phyloP scores from a whole-genome alignment of 352 stramenopile species.

The Phytophthora capsici region DNA sequence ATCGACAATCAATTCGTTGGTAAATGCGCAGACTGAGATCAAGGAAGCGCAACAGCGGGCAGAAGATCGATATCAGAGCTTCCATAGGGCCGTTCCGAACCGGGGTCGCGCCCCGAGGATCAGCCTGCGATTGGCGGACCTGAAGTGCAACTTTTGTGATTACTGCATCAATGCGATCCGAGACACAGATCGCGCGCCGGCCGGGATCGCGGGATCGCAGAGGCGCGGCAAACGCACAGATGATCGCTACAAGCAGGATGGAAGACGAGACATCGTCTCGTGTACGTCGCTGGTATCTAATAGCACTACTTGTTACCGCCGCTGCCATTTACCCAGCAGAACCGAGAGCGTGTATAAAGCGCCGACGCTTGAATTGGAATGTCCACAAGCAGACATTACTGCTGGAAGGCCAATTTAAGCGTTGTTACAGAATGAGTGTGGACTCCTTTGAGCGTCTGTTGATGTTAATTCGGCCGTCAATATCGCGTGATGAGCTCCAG shows the following conservation, averaged over 20 bases:
- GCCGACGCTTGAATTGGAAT: not conserved
- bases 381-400: slow-evolving; percentile 1
- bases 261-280: too few species aligned
- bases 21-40: too few species aligned
- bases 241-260: too few species aligned
- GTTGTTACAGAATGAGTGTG: slow-evolving; percentile 10
- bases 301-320: too few species aligned
- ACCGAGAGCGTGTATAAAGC: not conserved
- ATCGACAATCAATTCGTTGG: too few species aligned
- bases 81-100: not conserved
- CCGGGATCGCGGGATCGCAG: not conserved
- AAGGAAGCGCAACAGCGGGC: too few species aligned
- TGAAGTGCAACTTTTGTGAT: not conserved
- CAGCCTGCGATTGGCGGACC: not conserved
- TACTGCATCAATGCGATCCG: not conserved
- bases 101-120: not conserved
- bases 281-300: too few species aligned
- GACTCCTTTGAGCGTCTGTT: slow-evolving; percentile 2
- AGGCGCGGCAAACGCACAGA: too few species aligned
- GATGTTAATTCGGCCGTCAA: not conserved
- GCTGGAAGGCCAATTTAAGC: slow-evolving; percentile 16
- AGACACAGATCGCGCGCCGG: not conserved
- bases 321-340: not conserved
- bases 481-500: not conserved
- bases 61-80: too few species aligned